A percentile compares a stretch with the other conserved stretches of the same genome.
Evolutionary conservation across 306 rosid genomes (phyloP).

Genomic region (Pyrus betulifolia): DNA sequence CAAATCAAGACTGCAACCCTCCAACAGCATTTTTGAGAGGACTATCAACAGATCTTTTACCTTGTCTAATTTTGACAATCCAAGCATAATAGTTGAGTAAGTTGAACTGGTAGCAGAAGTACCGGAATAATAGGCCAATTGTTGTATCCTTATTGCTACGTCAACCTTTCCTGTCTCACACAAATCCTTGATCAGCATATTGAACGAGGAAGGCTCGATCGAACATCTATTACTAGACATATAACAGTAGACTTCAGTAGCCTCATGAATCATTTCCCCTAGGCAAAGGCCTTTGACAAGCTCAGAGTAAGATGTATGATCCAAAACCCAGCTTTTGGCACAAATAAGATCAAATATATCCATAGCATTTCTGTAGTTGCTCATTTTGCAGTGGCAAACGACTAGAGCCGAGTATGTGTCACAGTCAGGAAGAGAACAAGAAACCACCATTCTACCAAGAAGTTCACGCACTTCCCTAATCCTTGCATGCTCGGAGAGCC

Average conservation of each 20-base stretch:
- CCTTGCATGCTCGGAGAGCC: slow-evolving; percentile 54
- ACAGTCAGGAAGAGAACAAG: slow-evolving; percentile 36
- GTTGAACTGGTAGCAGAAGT: slow-evolving; percentile 39
- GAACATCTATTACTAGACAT: slow-evolving; percentile 48
- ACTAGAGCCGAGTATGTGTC: slow-evolving; percentile 66
- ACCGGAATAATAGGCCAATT: slow-evolving; percentile 47
- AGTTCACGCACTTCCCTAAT: slow-evolving; percentile 44
- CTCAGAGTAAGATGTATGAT: slow-evolving; percentile 49
- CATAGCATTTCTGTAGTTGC: slow-evolving; percentile 49
- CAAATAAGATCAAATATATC: slow-evolving; percentile 30
- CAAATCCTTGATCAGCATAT: slow-evolving; percentile 47
- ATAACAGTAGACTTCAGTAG: slow-evolving; percentile 52
- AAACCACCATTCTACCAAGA: slow-evolving; percentile 64
- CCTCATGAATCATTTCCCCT: slow-evolving; percentile 36
- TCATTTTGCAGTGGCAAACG: slow-evolving; percentile 56
- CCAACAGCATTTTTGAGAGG: slow-evolving; percentile 55
- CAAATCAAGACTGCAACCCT: slow-evolving; percentile 42
- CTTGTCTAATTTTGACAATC: slow-evolving; percentile 37
- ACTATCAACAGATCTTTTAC: slow-evolving; percentile 29
- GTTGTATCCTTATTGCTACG: slow-evolving; percentile 42
- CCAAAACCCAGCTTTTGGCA: slow-evolving; percentile 60
- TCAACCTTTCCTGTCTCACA: slow-evolving; percentile 46
- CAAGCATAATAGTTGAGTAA: slow-evolving; percentile 45
- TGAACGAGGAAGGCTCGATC: slow-evolving; percentile 47
- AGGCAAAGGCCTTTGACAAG: slow-evolving; percentile 62